phyloP scores from a whole-genome alignment of 495 filamentous ascomycete species.

The Amphirosellinia nigrospora region DNA sequence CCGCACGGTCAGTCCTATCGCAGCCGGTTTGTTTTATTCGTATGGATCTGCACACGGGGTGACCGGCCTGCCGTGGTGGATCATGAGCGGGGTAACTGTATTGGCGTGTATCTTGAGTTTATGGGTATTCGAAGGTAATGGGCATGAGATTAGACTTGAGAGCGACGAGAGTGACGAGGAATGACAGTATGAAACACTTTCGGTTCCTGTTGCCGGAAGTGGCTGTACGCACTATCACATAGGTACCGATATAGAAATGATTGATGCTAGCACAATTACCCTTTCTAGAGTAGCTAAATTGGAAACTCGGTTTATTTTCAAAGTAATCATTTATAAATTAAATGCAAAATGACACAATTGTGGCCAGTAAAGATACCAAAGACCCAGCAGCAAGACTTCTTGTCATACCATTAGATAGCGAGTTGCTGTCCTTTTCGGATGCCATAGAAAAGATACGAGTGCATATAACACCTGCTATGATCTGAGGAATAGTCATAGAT shows the following conservation, averaged over 20 bases:
- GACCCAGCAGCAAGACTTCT: not conserved
- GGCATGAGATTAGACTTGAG: slow-evolving; percentile 62
- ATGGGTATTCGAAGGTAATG: slow-evolving; percentile 67
- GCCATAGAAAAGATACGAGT: slow-evolving; percentile 9
- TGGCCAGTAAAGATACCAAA: not conserved
- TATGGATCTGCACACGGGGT: slow-evolving; percentile 64
- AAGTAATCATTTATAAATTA: not conserved
- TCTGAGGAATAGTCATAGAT: not conserved
- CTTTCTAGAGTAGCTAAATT: too few relatives aligned
- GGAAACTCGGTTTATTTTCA: not conserved
- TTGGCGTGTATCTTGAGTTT: slow-evolving; percentile 60
- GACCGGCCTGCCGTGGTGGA: slow-evolving; percentile 71
- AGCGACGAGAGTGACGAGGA: slow-evolving; percentile 54
- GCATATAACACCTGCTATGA: slow-evolving; percentile 12
- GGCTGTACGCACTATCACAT: not conserved
- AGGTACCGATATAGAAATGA: not conserved
- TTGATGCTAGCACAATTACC: not conserved
- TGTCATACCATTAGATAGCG: not conserved
- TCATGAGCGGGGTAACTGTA: slow-evolving; percentile 59
- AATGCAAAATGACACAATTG: not conserved
- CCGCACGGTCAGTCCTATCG: slow-evolving; percentile 68
- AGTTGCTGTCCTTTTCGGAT: not conserved
- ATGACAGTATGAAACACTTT: not conserved
- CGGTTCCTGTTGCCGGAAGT: not conserved
- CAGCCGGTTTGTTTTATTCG: slow-evolving; percentile 67